A percentile compares a stretch with the other conserved stretches of the same genome.
Evolutionary conservation across 78 protist genomes (phyloP).

Genomic region (Parvularia atlantis): DNA sequence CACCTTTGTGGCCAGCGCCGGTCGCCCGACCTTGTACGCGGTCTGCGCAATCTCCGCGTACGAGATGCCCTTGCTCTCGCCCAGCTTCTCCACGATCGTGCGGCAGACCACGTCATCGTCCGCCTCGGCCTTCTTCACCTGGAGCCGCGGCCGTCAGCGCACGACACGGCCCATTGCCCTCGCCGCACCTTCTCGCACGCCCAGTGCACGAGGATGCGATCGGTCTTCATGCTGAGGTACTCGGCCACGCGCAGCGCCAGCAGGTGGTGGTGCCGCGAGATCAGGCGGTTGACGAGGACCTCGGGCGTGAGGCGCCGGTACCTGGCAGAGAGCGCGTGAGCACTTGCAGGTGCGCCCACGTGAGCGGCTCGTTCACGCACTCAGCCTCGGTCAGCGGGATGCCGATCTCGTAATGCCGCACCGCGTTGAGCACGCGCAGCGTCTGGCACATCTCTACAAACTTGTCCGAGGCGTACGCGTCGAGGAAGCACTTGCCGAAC

Average conservation of each 20-base stretch:
- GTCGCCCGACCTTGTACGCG: slow-evolving; percentile 34
- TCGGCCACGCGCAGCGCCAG: slow-evolving; percentile 67
- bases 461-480: slow-evolving; percentile 28
- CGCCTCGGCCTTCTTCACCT: not conserved
- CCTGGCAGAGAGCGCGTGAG: no score
- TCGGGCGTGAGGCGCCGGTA: slow-evolving; percentile 36
- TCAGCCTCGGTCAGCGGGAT: slow-evolving; percentile 69
- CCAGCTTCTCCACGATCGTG: slow-evolving; percentile 38
- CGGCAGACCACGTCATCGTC: slow-evolving; percentile 17
- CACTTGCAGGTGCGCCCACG: no score
- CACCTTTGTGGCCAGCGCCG: slow-evolving; percentile 37
- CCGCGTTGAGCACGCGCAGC: slow-evolving; percentile 54
- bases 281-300: slow-evolving; percentile 49
- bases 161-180: no score
- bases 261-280: slow-evolving; percentile 50
- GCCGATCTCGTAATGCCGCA: slow-evolving; percentile 45
- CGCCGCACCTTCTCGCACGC: slow-evolving; percentile 37
- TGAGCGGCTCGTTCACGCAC: no score
- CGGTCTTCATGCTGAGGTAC: slow-evolving; percentile 10
- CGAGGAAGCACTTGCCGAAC: slow-evolving; percentile 55
- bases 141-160: not conserved
- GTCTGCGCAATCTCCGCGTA: slow-evolving; percentile 63
- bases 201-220: slow-evolving; percentile 55
- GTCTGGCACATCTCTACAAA: slow-evolving; percentile 57
- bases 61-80: slow-evolving; percentile 54